Percentiles rank a stretch among this genome's conserved stretches.
These are phyloP conservation scores for Xylaria multiplex DNA, from an alignment of 2,329 filamentous ascomycete genomes.

Conservation along the genomic window DNA sequence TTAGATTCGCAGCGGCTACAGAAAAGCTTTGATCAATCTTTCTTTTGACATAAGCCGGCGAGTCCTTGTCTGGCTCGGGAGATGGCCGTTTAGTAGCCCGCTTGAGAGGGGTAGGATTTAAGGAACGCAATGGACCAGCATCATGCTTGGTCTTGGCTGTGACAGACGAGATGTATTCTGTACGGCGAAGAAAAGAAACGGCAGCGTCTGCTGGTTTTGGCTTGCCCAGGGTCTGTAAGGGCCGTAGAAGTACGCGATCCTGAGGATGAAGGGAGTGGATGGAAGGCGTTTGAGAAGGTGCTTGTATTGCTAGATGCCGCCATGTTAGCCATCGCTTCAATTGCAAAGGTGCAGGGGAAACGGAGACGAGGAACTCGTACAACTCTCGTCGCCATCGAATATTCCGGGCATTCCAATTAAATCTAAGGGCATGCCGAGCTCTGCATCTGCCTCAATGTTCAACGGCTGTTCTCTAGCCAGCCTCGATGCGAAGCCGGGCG, in stretches of 20 bases:
- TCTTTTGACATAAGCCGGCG: conserved; percentile 72
- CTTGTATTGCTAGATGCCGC: conserved; percentile 76
- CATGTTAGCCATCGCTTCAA: conserved; percentile 31
- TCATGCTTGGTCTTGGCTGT: conserved; percentile 61
- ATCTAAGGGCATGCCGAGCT: conserved; percentile 97
- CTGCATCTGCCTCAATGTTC: conserved; percentile 96
- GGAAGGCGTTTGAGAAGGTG: conserved; percentile 74
- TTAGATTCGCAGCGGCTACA: conserved; percentile 62
- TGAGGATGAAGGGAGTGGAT: conserved; percentile 87
- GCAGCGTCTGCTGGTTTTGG: conserved; percentile 78
- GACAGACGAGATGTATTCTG: conserved; percentile 86
- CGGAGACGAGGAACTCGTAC: conserved; percentile 61
- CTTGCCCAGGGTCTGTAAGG: conserved; percentile 86
- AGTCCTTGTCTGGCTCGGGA: conserved; percentile 68
- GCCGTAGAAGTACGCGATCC: conserved; percentile 84
- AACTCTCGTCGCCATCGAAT: conserved; percentile 93
- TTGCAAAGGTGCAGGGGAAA: neutral
- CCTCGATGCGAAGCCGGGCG: conserved; percentile 87
- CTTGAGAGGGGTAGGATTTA: conserved; percentile 55
- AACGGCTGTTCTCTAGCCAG: conserved; percentile 90
- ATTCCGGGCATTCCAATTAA: conserved; percentile 93
- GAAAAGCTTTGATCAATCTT: conserved; percentile 73
- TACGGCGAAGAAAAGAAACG: conserved; percentile 93
- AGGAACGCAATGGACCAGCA: conserved; percentile 63
- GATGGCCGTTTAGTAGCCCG: conserved; percentile 61